Conservation (phyloP, 75 land plant species). For the Azolla pinnata region DNA sequence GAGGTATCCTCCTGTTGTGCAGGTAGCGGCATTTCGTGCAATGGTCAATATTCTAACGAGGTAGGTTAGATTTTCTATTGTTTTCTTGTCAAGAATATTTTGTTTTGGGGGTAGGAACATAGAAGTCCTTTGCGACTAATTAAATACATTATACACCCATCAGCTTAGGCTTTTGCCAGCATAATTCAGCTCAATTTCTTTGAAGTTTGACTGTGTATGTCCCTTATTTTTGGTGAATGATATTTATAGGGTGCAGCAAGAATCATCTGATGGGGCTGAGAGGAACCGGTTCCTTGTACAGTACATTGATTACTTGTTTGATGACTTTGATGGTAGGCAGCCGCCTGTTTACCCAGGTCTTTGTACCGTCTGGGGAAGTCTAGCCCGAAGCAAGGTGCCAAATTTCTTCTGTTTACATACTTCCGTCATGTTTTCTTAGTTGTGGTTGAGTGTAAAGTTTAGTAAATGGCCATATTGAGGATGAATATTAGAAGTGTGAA, state of each 20-base stretch:
- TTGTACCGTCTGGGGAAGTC: constrained; percentile 96
- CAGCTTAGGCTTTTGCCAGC: no score
- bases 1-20: constrained; percentile 2
- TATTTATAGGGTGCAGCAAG: constrained; percentile 93
- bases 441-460: no score
- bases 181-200: no score
- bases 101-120: not conserved
- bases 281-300: constrained; percentile 80
- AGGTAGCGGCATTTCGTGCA: constrained; percentile 99
- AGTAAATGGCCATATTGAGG: no score
- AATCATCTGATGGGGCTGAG: constrained; percentile 91
- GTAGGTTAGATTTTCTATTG: constrained; percentile 22
- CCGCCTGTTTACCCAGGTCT: constrained; percentile 97
- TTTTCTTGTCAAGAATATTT: not conserved
- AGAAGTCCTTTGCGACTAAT: not conserved
- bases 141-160: no score
- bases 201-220: no score
- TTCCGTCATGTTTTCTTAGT: no score
- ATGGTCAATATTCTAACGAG: constrained; percentile 94
- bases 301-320: constrained; percentile 90
- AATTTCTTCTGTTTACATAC: not conserved
- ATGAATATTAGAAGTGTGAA: no score
- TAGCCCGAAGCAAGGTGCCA: constrained; percentile 94
- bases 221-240: no score
- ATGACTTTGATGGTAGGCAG: constrained; percentile 91